A percentile compares a stretch with the other conserved stretches of the same genome.
Conservation (phyloP, 352 stramenopile species). For the Globisporangium radiosum region DNA sequence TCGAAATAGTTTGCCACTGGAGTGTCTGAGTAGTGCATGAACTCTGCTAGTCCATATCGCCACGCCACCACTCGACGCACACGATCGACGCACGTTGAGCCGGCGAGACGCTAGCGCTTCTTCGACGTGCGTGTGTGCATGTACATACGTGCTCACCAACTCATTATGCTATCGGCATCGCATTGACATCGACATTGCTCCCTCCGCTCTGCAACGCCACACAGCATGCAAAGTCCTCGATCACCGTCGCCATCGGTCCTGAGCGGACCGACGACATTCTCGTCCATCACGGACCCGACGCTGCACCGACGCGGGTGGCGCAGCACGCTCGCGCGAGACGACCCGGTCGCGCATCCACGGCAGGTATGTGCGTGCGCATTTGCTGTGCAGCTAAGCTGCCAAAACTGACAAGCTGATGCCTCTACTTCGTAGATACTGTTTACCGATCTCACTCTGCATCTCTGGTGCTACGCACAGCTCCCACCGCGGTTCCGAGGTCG, state of each 20-base stretch:
- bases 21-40: too few relatives aligned
- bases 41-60: too few relatives aligned
- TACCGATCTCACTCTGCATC: background rate
- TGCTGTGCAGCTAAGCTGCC: too few relatives aligned
- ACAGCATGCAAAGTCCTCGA: constrained; percentile 8
- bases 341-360: constrained; percentile 13
- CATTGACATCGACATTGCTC: background rate
- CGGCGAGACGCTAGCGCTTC: background rate
- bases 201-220: background rate
- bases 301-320: constrained; percentile 48
- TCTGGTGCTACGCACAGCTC: constrained; percentile 17
- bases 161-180: background rate
- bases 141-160: background rate
- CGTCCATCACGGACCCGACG: constrained; percentile 44
- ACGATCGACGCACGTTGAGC: too few relatives aligned
- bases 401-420: too few relatives aligned
- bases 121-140: background rate
- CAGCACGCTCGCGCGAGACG: constrained; percentile 26
- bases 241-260: background rate
- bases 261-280: constrained; percentile 29
- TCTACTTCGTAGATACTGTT: too few relatives aligned
- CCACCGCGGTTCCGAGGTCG: constrained; percentile 29
- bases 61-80: too few relatives aligned
- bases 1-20: too few relatives aligned
- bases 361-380: constrained; percentile 20